phyloP scores from a whole-genome alignment of 257 asterid species.

The Solanum rostratum region DNA sequence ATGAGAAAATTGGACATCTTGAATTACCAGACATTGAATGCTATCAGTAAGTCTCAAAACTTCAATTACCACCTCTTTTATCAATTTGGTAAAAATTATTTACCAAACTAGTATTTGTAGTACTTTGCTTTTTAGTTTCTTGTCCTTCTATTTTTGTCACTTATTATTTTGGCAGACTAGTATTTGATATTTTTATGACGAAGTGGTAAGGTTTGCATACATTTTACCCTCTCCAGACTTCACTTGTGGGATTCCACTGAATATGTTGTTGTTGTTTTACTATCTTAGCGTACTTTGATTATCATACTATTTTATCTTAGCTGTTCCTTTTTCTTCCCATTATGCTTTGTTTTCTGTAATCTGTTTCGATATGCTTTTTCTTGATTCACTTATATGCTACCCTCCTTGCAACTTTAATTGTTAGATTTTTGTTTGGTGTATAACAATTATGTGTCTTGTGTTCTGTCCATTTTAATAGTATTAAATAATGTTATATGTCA shows the following conservation, averaged over 20 bases:
- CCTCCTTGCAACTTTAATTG: not conserved
- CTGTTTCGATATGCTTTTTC: not conserved
- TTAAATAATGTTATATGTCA: not conserved
- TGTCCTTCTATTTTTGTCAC: not conserved
- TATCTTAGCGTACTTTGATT: no score
- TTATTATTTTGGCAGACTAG: no score
- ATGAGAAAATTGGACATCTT: conserved; percentile 77
- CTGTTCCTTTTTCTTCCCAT: no score
- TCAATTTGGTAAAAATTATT: not conserved
- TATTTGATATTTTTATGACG: no score
- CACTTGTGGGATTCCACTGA: no score
- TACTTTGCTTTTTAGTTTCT: no score
- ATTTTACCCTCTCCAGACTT: no score
- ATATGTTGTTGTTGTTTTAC: no score
- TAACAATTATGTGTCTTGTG: not conserved
- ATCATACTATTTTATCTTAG: not conserved
- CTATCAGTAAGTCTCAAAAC: conserved; percentile 60
- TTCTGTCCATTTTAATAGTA: not conserved
- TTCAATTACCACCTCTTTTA: not conserved
- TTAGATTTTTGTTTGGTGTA: not conserved
- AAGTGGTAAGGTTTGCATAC: no score
- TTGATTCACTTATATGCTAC: not conserved
- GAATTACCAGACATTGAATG: conserved; percentile 78
- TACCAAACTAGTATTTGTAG: no score
- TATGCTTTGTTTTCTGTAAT: not conserved